Evolutionary conservation across 2,329 filamentous ascomycete genomes (phyloP), one percentile per base, ranked within the genome.

Genomic region (Cordyceps javanica): DNA sequence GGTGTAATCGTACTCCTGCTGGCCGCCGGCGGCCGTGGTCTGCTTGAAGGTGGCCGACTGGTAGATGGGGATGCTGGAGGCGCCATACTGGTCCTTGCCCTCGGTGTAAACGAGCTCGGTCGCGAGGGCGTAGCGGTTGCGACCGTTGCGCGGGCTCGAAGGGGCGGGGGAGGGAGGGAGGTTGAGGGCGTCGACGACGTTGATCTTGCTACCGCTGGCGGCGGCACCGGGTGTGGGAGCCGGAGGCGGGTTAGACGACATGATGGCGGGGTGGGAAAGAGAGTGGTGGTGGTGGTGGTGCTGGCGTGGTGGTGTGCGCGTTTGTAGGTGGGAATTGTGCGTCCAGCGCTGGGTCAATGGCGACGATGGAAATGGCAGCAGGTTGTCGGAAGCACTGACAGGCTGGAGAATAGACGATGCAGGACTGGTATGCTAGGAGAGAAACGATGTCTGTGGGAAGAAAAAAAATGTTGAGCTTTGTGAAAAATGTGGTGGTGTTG

Each of bases 1-100:
- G 60, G 94, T 97, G 78, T 99, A 99, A 77, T 99, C 94, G 74
- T 97, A 99, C 73, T 97, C 92, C 68, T 83, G 79, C 64, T 85
- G 89, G 60, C 90, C 91, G 60, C 90, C 91, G 46, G 75, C 81
- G 61, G 89, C 88, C 19, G 88, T 90, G 23, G 83, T 83, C 75
- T 97, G 94, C 77, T 99, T 99, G 80, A 99, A 99, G 38, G 94
- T 99, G 50, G 94, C 95, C 50, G 91, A 96, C 82, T 96, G 94
- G 74, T 99, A 99, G 69, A 99, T 97, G 55, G 94, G 94, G 66
- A 96, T 88, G 73, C 92, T 97, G 66, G 91, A 96, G 59, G 94
- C 85, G 69, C 95, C 95, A 79, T 97, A 97, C 77, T 99, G 94
- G 73, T 99, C 94, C 74, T 88, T 94, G 71, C 88, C 86, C 67